These are phyloP conservation scores for Hypoxylon trugodes DNA, from an alignment of 495 filamentous ascomycete genomes.

Conservation along the genomic window DNA sequence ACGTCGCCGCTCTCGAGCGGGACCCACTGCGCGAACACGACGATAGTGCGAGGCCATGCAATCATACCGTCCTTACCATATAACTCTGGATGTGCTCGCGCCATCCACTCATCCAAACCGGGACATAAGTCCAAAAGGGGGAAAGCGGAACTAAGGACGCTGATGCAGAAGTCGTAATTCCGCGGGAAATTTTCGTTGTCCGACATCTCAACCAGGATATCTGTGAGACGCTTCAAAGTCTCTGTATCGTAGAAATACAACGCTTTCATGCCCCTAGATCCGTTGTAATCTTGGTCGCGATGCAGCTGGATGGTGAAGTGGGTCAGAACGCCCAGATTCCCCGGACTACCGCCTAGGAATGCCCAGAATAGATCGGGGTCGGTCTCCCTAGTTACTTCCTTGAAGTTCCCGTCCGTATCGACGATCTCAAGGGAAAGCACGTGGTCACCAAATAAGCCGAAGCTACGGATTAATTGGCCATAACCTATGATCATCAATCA, in stretches of 20 bases:
- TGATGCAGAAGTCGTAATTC: conserved; percentile 55
- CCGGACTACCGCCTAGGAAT: conserved; percentile 54
- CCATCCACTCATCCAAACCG: conserved; percentile 45
- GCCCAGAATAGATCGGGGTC: conserved; percentile 53
- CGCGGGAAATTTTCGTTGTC: conserved; percentile 51
- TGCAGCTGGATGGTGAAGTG: conserved; percentile 52
- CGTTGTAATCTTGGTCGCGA: conserved; percentile 48
- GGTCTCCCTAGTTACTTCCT: conserved; percentile 47
- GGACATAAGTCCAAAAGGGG: conserved; percentile 43
- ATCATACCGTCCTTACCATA: conserved; percentile 44
- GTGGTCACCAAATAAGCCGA: conserved; percentile 55
- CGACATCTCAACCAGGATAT: conserved; percentile 51
- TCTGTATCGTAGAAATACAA: conserved; percentile 45
- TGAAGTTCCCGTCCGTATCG: conserved; percentile 47
- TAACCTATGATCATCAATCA: conserved; percentile 39
- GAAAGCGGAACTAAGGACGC: conserved; percentile 50
- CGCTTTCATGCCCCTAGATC: conserved; percentile 47
- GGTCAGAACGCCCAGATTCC: conserved; percentile 54
- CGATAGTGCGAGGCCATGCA: conserved; percentile 45
- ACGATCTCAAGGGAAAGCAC: conserved; percentile 49
- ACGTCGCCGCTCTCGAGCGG: conserved; percentile 43
- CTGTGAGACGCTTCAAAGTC: conserved; percentile 43
- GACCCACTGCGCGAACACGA: conserved; percentile 56
- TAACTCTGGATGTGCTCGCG: conserved; percentile 43
- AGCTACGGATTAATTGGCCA: conserved; percentile 51